Base-by-base conservation (phyloP, 768 basidiomycete genomes). In the Termitomyces sp. region DNA sequence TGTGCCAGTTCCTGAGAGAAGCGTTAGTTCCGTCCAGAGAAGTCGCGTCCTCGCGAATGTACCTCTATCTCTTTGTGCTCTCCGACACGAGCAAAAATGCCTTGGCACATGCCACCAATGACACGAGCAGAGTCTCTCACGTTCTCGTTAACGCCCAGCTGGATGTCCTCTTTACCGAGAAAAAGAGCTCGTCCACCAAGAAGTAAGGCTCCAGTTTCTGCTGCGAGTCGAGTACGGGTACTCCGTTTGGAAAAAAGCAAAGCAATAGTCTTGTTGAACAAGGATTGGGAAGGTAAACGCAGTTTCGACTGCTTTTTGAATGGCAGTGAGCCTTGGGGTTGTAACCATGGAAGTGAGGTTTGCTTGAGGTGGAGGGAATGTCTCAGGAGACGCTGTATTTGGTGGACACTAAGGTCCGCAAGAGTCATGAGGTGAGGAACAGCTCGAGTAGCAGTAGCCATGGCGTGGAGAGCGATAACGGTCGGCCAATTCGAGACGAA, bases 71-170 rank as follows among this genome's bases (percentile, higher is more conserved):
- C 97, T 1, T 80, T 78, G 71, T 99, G 97, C 29, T 83, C 88
- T 4, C 93, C 94, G 4, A 99, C 95, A 47, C 97, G 88, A 26
- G 97, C 96, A 75, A 98, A 96, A 55, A 98, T 92, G 15, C 95
- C 97, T 71, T 98, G 87, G 57, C 88, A 91, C 95, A 98, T 97
- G 4, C 92, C 90, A 3, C 92, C 89, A 60, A 98, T 84, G 10
- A 99, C 92, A 26, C 87, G 81, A 13, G 92, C 88, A 0, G 90
- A 85, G 74, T 99, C 97, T 41, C 90, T 77, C 4, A 84, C 69
- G 29, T 78, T 83, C 80, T 99, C 97, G 71, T 97, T 99, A 44
- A 98, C 94, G 48, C 96, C 96, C 22, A 99, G 78, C 65, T 99
- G 97, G 54, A 98, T 95, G 68, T 98, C 97, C 2, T 89, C 87